Base-by-base conservation (phyloP, 2,329 filamentous ascomycete genomes). In the Calonectria hawksworthii region DNA sequence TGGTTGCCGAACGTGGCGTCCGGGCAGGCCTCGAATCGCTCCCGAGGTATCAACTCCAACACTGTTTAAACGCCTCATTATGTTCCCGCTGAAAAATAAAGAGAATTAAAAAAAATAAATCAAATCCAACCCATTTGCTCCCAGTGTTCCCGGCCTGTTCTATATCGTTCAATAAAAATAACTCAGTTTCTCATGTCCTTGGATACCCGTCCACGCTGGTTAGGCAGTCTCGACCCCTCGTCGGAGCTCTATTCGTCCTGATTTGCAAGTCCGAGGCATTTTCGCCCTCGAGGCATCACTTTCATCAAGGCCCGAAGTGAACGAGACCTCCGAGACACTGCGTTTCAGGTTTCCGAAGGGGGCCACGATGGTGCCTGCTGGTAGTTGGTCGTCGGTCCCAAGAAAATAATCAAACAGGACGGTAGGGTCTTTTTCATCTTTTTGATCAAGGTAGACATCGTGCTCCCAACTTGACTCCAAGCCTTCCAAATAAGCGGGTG, bases 391-490 rank as follows among this genome's bases (percentile, higher is more conserved):
- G 30, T 80, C 76, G 16, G 79, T 70, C 10, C 73, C 71, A 50
- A 68, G 38, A 52, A 72, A 68, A 63, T 74, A 72, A 51, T 74
- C 68, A 69, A 71, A 67, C 21, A 74, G 30, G 8, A 74, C 65
- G 59, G 81, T 81, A 2, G 79, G 41, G 13, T 78, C 81, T 63
- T 74, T 76, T n/a, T 76, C 75, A 10, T 82, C 78, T 47, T 79
- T 78, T 44, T 79, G 83, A 79, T 92, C 91, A 10, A 92, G 85
- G 51, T 87, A 82, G 8, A 83, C 78, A 72, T 92, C 90, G 71
- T 88, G 87, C 0, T 83, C 85, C 91, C 91, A 92, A 76, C 88
- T 87, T 4, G 86, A 86, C 76, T 92, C 91, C 0, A 92, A 85
- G 2, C 90, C 90, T 16, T 89, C 85, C 9, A 90, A 83, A 75